A percentile compares a stretch with the other conserved stretches of the same genome.
These are phyloP conservation scores for Neoboletus magnificus DNA, from an alignment of 768 basidiomycete species.

Conservation along the genomic window DNA sequence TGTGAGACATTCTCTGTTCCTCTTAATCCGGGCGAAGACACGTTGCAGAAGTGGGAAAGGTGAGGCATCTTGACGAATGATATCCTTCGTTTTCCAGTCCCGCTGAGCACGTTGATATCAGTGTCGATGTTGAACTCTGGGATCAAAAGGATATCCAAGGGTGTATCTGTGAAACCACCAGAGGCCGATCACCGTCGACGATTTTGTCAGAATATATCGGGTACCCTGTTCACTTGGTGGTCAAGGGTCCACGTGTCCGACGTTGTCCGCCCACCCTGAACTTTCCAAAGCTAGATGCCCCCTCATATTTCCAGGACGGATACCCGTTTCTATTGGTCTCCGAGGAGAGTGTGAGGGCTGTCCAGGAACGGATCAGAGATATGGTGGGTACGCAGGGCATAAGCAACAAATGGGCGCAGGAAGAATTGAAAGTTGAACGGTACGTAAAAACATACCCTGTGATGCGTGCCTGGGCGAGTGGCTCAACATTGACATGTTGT, in stretches of 20 bases:
- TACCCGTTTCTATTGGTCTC: constrained; percentile 68
- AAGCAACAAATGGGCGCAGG: constrained; percentile 49
- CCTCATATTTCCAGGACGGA: constrained; percentile 63
- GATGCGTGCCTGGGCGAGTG: not conserved
- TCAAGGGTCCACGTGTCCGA: constrained; percentile 62
- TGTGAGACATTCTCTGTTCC: constrained; percentile 59
- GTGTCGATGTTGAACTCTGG: constrained; percentile 56
- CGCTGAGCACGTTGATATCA: constrained; percentile 22
- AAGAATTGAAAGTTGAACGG: constrained; percentile 57
- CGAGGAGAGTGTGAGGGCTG: constrained; percentile 56
- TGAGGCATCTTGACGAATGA: constrained; percentile 31
- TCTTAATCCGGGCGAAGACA: constrained; percentile 49
- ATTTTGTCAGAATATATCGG: constrained; percentile 62
- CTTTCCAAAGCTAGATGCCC: constrained; percentile 58
- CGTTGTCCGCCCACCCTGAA: constrained; percentile 45
- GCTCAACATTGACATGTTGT: constrained; percentile 1
- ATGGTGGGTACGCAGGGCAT: constrained; percentile 49
- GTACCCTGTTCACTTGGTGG: constrained; percentile 57
- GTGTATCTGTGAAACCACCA: constrained; percentile 53
- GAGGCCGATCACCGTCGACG: constrained; percentile 45
- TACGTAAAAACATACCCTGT: constrained; percentile 25
- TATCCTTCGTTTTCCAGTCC: not conserved
- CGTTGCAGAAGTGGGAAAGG: constrained; percentile 54
- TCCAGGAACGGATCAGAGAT: constrained; percentile 46
- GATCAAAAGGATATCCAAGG: constrained; percentile 52